Evolutionary conservation across 805 yeast genomes (phyloP).

Genomic region (Zygoascus flipseniorum): DNA sequence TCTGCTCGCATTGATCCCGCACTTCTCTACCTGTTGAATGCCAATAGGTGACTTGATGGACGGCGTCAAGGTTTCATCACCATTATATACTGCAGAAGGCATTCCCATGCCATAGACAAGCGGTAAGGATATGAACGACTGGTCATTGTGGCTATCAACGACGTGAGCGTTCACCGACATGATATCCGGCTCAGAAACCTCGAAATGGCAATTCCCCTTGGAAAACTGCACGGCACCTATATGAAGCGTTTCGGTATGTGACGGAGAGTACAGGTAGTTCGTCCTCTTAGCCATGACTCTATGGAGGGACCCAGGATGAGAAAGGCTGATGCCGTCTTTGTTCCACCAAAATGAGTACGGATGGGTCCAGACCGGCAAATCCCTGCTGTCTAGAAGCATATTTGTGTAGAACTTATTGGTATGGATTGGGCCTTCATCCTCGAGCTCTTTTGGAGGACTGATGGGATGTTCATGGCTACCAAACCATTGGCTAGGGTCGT

Average conservation of each 20-base stretch:
- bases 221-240: slow-evolving; percentile 12
- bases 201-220: slow-evolving; percentile 21
- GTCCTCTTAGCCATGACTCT: slow-evolving; percentile 61
- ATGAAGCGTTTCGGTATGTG: not conserved
- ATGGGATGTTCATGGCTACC: slow-evolving; percentile 2
- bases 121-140: slow-evolving; percentile 25
- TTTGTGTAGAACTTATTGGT: slow-evolving; percentile 75
- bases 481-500: not conserved
- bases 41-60: slow-evolving; percentile 54
- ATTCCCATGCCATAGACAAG: slow-evolving; percentile 57
- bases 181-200: slow-evolving; percentile 8
- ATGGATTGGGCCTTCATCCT: slow-evolving; percentile 5
- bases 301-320: slow-evolving; percentile 49
- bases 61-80: slow-evolving; percentile 15
- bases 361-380: slow-evolving; percentile 66
- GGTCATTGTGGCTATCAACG: slow-evolving; percentile 2
- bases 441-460: not conserved
- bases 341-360: slow-evolving; percentile 69
- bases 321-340: slow-evolving; percentile 52
- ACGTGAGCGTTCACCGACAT: slow-evolving; percentile 18
- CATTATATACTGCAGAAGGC: slow-evolving; percentile 39
- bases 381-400: slow-evolving; percentile 53
- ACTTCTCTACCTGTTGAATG: slow-evolving; percentile 39
- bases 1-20: slow-evolving; percentile 31
- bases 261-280: slow-evolving; percentile 16